Percentiles rank a stretch among this genome's conserved stretches.
Conservation (phyloP, 306 rosid genomes). For the Vigna hirtella region DNA sequence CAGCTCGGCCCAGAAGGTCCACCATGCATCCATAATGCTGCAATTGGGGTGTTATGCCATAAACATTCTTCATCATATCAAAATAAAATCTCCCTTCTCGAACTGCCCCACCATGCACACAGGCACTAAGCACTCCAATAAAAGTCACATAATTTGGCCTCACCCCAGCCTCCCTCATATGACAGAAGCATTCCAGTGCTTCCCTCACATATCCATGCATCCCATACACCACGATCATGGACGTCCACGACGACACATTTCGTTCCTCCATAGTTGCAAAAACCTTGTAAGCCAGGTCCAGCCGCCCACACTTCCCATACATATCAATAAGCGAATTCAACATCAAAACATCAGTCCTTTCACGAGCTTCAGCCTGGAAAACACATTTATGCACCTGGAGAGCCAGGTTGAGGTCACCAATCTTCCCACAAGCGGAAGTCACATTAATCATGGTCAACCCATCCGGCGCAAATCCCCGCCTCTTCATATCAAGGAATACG, state of each 20-base stretch:
- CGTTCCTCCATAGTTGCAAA: constrained; percentile 59
- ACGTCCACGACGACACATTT: constrained; percentile 80
- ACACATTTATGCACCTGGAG: constrained; percentile 70
- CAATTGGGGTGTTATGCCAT: constrained; percentile 61
- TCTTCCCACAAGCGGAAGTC: constrained; percentile 70
- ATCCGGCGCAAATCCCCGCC: constrained; percentile 62
- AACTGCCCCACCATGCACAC: constrained; percentile 79
- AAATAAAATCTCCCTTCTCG: constrained; percentile 70
- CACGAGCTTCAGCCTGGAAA: constrained; percentile 54
- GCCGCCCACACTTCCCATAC: constrained; percentile 89
- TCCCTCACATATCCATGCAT: constrained; percentile 77
- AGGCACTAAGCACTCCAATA: constrained; percentile 76
- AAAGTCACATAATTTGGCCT: constrained; percentile 77
- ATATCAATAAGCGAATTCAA: constrained; percentile 74
- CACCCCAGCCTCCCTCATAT: constrained; percentile 68
- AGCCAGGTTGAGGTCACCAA: constrained; percentile 65
- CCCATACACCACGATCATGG: constrained; percentile 83
- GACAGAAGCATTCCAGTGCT: constrained; percentile 65
- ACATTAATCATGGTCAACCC: constrained; percentile 74
- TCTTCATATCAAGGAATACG: constrained; percentile 57
- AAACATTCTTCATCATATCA: constrained; percentile 66
- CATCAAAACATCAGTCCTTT: constrained; percentile 54
- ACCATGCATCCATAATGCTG: constrained; percentile 88
- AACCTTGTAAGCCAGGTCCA: constrained; percentile 70
- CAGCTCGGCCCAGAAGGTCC: constrained; percentile 76